Base-by-base conservation (phyloP, 1,139 yeast genomes). In the Geotrichum restrictum region DNA sequence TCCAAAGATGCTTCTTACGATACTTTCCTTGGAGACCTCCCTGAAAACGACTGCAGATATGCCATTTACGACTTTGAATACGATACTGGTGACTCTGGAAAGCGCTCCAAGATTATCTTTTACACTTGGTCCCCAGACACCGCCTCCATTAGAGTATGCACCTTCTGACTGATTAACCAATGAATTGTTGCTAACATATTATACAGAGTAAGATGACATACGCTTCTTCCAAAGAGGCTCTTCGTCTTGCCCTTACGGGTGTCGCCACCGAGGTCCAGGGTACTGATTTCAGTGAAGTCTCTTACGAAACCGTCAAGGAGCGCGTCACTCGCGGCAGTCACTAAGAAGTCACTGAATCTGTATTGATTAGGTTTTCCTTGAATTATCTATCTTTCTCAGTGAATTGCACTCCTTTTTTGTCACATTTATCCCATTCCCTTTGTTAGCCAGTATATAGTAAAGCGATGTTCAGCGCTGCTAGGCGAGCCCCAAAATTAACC, bases 41-140 rank as follows among this genome's bases (percentile, higher is more conserved):
- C 98, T 65, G 99, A 94, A 76, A 81, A 86, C 69, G 96, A 91
- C 67, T 89, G 98, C 76, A 84, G 91, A 71, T 94, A 93, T 71
- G 98, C 98, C 57, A 83, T 94, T 57, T 93, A 89, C 74, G 98
- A 91, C 74, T 91, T 93, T 65, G 97, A 91, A 74, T 93, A 89
- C 74, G 96, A 89, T 71, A 76, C 88, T 59, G 81, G 87, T 62
- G 81, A 81, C 48, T 98, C 93, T 74, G 98, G 98, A 69, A 88
- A 88, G 79, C 86, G 78, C 78, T 84, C 91, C 68, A 93, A 93
- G 80, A 86, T 93, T 66, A 84, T 91, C 57, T 93, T 93, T 75
- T 86, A 73, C 78, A 85, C 94, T 62, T 93, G 99, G 99, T 83
- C 97, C 59, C 98, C 98, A 66, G 98, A 94, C 71, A 86, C 95